Conservation (phyloP, 2,329 filamentous ascomycete genomes). For the Talaromyces sp. region DNA sequence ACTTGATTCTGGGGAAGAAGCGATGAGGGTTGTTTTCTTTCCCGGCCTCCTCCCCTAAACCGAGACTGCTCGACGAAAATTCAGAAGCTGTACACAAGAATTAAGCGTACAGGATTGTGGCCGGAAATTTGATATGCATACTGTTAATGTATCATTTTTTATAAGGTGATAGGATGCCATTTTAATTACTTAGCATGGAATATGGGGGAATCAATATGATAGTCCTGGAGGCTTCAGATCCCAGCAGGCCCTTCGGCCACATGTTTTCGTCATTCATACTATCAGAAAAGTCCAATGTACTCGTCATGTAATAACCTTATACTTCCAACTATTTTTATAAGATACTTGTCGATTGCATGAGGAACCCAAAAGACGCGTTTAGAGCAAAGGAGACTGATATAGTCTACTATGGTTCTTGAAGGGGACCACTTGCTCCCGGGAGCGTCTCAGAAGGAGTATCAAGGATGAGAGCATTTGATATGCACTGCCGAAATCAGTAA, state of each 20-base stretch:
- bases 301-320: slow-evolving; percentile 58
- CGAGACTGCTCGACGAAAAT: too few relatives aligned
- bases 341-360: slow-evolving; percentile 57
- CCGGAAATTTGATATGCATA: slow-evolving; percentile 44
- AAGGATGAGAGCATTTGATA: slow-evolving; percentile 36
- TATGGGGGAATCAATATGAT: slow-evolving; percentile 1
- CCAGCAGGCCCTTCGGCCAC: not conserved
- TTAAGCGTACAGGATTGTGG: slow-evolving; percentile 38
- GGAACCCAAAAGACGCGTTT: slow-evolving; percentile 58
- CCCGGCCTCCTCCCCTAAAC: too few relatives aligned
- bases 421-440: slow-evolving; percentile 11
- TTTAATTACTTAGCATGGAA: not conserved
- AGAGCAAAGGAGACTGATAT: slow-evolving; percentile 38
- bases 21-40: too few relatives aligned
- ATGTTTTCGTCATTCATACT: slow-evolving; percentile 24
- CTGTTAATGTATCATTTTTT: not conserved
- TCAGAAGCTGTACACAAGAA: too few relatives aligned
- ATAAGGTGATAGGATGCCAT: not conserved
- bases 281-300: slow-evolving; percentile 45
- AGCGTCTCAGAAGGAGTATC: slow-evolving; percentile 26
- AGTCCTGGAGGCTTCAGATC: not conserved
- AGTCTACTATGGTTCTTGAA: slow-evolving; percentile 19
- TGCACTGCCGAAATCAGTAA: slow-evolving; percentile 20
- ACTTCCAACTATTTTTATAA: slow-evolving; percentile 56
- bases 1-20: too few relatives aligned